Percentiles rank a stretch among this genome's conserved stretches.
Evolutionary conservation across 441 rosid species (phyloP).

Genomic region (Hura crepitans): DNA sequence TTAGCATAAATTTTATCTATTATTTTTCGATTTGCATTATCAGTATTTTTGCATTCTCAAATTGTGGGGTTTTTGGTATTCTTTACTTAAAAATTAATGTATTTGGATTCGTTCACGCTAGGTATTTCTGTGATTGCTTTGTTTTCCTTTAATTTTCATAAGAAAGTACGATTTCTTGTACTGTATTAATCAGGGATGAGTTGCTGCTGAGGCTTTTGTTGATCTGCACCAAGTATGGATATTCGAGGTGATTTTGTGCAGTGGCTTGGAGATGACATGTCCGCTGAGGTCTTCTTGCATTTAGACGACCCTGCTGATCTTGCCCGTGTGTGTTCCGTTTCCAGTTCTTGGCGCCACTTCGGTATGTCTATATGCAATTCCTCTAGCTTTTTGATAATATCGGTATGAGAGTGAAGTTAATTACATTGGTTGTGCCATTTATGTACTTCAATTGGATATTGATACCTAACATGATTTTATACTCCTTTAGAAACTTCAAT

Average conservation of each 20-base stretch:
- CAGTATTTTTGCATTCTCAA: neutral
- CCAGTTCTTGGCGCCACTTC: slow-evolving; percentile 40
- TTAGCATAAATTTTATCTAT: neutral
- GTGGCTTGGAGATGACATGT: slow-evolving; percentile 38
- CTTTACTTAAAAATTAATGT: neutral
- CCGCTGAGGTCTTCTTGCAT: slow-evolving; percentile 31
- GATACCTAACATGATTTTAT: neutral
- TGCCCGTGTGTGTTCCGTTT: slow-evolving; percentile 39
- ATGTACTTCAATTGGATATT: neutral
- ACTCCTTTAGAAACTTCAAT: neutral
- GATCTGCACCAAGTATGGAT: slow-evolving; percentile 25
- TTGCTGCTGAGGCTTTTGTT: slow-evolving; percentile 7
- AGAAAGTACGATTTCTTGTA: neutral
- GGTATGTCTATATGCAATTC: slow-evolving; percentile 18
- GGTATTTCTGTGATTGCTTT: neutral
- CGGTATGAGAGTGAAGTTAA: neutral
- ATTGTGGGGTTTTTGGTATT: neutral
- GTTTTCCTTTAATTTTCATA: neutral
- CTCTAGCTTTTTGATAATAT: neutral
- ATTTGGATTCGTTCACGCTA: neutral
- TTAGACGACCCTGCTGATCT: slow-evolving; percentile 53
- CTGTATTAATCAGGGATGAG: slow-evolving; percentile 9
- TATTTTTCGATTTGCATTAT: neutral
- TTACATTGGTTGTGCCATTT: neutral
- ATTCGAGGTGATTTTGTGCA: slow-evolving; percentile 33